Conservation (phyloP, 2,329 filamentous ascomycete genomes). For the Fusarium buharicum region DNA sequence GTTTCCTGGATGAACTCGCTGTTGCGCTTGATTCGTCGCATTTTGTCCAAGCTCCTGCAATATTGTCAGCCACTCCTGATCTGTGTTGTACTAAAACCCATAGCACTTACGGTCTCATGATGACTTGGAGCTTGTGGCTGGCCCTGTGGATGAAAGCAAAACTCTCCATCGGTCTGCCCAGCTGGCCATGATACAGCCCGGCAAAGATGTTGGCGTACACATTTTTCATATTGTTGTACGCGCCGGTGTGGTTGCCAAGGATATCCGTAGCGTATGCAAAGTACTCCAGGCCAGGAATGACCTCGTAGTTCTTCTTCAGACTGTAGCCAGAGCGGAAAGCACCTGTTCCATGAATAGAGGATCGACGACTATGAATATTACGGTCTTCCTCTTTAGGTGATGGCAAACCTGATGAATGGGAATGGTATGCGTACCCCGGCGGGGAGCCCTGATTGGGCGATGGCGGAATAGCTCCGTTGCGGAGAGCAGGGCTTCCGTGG, state of each 20-base stretch:
- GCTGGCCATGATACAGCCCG: conserved; percentile 84
- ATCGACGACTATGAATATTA: conserved; percentile 57
- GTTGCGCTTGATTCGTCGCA: conserved; percentile 54
- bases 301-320: conserved; percentile 75
- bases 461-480: conserved; percentile 60
- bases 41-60: conserved; percentile 59
- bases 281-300: conserved; percentile 88
- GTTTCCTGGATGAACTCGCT: conserved; percentile 54
- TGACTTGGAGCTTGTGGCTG: conserved; percentile 70
- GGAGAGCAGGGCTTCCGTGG: conserved; percentile 51
- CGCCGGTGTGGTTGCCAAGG: no score
- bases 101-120: conserved; percentile 74
- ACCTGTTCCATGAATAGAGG: conserved; percentile 59
- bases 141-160: conserved; percentile 69
- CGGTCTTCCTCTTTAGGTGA: conserved; percentile 63
- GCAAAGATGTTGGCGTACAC: no score
- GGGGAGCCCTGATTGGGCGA: conserved; percentile 66
- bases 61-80: not conserved
- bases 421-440: conserved; percentile 55
- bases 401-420: conserved; percentile 60
- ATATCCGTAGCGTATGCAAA: no score
- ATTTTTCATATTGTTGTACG: no score
- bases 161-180: conserved; percentile 87
- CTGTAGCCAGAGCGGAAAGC: conserved; percentile 41
- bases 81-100: not conserved